These are phyloP conservation scores for Tetrapisispora iriomotensis DNA, from an alignment of 805 yeast species.

Conservation along the genomic window DNA sequence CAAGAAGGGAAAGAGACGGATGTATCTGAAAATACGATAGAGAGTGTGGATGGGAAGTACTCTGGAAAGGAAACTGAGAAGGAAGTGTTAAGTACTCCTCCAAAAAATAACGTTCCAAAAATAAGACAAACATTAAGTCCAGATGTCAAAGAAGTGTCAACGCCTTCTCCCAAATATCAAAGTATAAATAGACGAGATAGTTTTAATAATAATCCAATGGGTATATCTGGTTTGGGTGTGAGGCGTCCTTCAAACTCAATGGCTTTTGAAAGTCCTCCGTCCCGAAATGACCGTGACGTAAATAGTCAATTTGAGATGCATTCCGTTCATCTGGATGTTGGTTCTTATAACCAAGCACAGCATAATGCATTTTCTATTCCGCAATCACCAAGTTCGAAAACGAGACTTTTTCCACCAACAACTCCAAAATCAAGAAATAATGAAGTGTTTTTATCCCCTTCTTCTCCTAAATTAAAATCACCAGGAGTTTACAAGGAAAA, in stretches of 20 bases:
- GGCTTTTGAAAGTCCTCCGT: constrained; percentile 23
- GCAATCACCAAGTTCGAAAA: constrained; percentile 8
- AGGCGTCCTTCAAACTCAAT: constrained; percentile 20
- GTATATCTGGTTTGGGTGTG: constrained; percentile 6
- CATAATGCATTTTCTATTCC: constrained; percentile 9
- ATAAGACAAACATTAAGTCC: background rate
- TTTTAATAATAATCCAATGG: background rate
- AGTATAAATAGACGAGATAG: background rate
- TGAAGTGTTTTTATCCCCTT: constrained; percentile 27
- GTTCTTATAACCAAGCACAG: background rate
- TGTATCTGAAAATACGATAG: background rate
- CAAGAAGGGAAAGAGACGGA: background rate
- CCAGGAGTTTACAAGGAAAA: constrained; percentile 15
- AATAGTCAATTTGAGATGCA: constrained; percentile 3
- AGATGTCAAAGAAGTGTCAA: background rate
- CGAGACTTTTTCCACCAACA: constrained; percentile 24
- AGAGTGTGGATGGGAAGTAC: background rate
- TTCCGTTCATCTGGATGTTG: constrained; percentile 2
- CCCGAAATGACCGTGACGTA: background rate
- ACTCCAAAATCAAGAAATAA: constrained; percentile 26
- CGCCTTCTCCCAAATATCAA: background rate
- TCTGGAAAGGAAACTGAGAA: background rate
- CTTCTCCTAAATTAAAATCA: constrained; percentile 23
- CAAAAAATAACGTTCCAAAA: background rate
- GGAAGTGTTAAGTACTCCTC: background rate